Base-by-base conservation (phyloP, 1,284 basidiomycete genomes). In the Chondrostereum purpureum region DNA sequence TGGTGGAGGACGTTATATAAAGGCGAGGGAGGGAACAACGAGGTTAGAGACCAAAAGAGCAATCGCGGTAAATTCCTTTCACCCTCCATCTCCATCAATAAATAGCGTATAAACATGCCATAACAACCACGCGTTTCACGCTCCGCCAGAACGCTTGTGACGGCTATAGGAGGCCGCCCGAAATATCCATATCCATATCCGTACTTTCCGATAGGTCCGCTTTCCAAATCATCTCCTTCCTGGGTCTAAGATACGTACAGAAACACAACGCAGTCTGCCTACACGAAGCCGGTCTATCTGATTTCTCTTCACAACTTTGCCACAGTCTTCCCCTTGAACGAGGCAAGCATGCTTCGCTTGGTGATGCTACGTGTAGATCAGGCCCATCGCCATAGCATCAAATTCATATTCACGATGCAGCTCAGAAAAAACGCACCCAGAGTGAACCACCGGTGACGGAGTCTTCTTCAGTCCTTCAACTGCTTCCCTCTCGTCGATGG, bases 281-380 rank as follows among this genome's bases (percentile, higher is more conserved):
- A 21, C 46, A 23, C 40, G 20, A 22, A 22, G 24, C 21, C 36
- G 13, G 27, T 10, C n/a, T n/a, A n/a, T n/a, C n/a, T n/a, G n/a
- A n/a, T n/a, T n/a, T n/a, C n/a, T n/a, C n/a, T 34, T 35, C 66
- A 77, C 56, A 83, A 59, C 61, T 78, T 83, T 19, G 64, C 60
- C 39, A 52, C 19, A 52, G 67, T 64, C 64, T 80, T 82, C 44
- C 80, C 80, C 64, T 78, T 80, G 69, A 77, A 82, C 35, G 70
- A 71, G 18, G 86, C 86, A 27, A 89, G 66, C 64, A 73, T 77
- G 49, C 83, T 85, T 54, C 86, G 73, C 66, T 88, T 89, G 55
- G 80, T 81, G 54, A 89, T 88, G 44, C 87, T 89, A 43, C 14
- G n/a, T 36, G 43, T 43, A 39, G 48, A 45, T 40, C 22, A 39